phyloP scores from a whole-genome alignment of 2,329 filamentous ascomycete species.

The Claviceps africana region DNA sequence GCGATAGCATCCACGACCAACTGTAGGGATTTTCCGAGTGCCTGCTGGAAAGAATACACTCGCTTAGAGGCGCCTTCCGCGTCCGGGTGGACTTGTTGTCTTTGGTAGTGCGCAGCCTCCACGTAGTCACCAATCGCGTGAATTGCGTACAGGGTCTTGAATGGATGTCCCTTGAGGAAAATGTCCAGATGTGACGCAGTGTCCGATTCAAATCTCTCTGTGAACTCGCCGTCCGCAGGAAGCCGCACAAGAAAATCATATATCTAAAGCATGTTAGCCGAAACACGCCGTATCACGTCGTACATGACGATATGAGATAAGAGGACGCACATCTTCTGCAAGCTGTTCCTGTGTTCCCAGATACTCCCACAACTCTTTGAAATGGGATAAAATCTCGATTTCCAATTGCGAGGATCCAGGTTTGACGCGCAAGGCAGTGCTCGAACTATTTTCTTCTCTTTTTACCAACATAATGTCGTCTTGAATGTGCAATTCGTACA shows the following conservation, averaged over 20 bases:
- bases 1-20: constrained; percentile 48
- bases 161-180: constrained; percentile 56
- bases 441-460: constrained; percentile 34
- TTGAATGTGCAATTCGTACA: constrained; percentile 53
- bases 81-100: constrained; percentile 14
- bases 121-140: constrained; percentile 53
- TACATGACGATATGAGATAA: not conserved
- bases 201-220: constrained; percentile 42
- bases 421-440: constrained; percentile 29
- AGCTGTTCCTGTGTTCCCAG: constrained; percentile 59
- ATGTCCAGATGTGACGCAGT: constrained; percentile 42
- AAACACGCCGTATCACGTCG: constrained; percentile 1
- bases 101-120: constrained; percentile 23
- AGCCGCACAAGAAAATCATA: constrained; percentile 58
- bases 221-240: constrained; percentile 49
- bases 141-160: constrained; percentile 60
- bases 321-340: constrained; percentile 44
- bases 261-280: constrained; percentile 30
- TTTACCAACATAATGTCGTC: constrained; percentile 55
- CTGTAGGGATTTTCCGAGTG: constrained; percentile 29
- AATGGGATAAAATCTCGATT: constrained; percentile 65
- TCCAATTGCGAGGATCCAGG: constrained; percentile 52
- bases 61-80: not conserved
- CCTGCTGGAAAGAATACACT: constrained; percentile 8
- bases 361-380: constrained; percentile 70